phyloP scores from a whole-genome alignment of 1,284 basidiomycete species.

The Cryptococcus sp. region DNA sequence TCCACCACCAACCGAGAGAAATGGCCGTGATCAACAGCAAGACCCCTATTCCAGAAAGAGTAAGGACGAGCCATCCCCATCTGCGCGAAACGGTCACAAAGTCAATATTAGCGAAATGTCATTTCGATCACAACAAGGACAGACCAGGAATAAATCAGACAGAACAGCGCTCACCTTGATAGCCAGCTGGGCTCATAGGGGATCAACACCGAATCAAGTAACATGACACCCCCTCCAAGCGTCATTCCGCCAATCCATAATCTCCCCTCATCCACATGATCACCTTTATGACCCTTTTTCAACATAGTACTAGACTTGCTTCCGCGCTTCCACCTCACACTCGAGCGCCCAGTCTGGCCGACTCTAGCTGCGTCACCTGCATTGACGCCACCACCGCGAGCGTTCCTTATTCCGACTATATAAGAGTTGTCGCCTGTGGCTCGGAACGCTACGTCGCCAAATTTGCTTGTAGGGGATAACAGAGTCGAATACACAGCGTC shows the following conservation, averaged over 20 bases:
- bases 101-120: background rate
- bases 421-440: constrained; percentile 57
- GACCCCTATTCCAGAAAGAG: constrained; percentile 59
- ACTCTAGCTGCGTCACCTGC: constrained; percentile 75
- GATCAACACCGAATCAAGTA: constrained; percentile 77
- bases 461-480: constrained; percentile 60
- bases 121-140: background rate
- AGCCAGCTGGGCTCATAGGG: constrained; percentile 87
- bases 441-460: constrained; percentile 79
- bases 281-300: constrained; percentile 8
- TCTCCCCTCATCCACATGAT: constrained; percentile 11
- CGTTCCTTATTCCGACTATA: constrained; percentile 87
- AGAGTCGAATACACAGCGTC: constrained; percentile 71
- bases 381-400: constrained; percentile 68
- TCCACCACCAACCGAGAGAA: constrained; percentile 72
- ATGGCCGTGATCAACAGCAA: constrained; percentile 61
- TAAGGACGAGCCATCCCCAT: constrained; percentile 47
- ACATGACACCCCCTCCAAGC: constrained; percentile 75
- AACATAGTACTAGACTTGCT: constrained; percentile 53
- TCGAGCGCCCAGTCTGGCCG: constrained; percentile 77
- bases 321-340: constrained; percentile 55
- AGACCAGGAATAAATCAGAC: background rate
- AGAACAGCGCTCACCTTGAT: constrained; percentile 21
- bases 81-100: constrained; percentile 10
- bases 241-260: constrained; percentile 50